Base-by-base conservation (phyloP, 352 stramenopile species). In the Elongisporangium prolatum region DNA sequence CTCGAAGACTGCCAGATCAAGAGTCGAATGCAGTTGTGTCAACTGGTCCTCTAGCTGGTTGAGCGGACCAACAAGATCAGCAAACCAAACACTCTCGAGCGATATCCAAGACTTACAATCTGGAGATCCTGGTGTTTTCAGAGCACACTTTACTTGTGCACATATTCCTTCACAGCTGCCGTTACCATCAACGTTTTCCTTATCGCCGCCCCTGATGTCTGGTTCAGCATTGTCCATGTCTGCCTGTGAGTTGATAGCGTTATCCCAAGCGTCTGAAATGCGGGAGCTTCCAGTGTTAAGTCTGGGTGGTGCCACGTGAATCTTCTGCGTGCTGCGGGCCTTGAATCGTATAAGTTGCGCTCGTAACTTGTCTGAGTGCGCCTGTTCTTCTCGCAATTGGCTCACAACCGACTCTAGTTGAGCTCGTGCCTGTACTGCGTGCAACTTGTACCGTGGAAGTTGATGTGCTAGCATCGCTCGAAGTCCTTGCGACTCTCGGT, bases 341-440 rank as follows among this genome's bases (percentile, higher is more conserved):
- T 68, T 68, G 16, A 51, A 71, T 5, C 34, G 48, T 14, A 69
- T 63, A 8, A 79, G 17, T 52, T 79, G 62, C 8, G 52, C 58
- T 25, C 72, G 63, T 10, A 79, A 59, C 11, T 18, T 50, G 54
- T 79, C 65, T 5, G 63, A 74, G 9, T 82, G 60, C 4, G 17
- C 47, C 49, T 64, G 57, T 21, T 82, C 73, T 47, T 82, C 63
- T 6, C 64, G 48, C 17, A 82, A 52, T 47, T 82, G 73, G 21
- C 68, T 79, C 34, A 62, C 62, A 11, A 72, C 65, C 21, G 67
- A 77, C 18, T 64, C 54, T 0, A 82, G 56, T 48, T 82, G 70
- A 5, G 73, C 73, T 20, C 59, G 59, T 13, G 73, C 70, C 52
- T 79, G 75, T 17, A 82, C 63, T 13, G 70, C 70, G 4, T 57